Conservation (phyloP, 768 basidiomycete species). For the Suillus luteus region DNA sequence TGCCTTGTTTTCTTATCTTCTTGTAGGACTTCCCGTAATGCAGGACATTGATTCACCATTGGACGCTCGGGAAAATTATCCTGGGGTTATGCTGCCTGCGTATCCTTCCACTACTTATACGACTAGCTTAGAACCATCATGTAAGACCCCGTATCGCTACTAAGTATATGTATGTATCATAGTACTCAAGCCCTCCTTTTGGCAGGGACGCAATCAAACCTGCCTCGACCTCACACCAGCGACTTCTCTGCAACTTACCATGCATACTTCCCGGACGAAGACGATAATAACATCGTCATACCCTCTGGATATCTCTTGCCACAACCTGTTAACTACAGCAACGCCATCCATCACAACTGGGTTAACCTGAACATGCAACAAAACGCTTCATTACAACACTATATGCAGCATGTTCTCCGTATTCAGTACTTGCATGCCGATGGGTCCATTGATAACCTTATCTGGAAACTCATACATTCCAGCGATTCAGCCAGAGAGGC, state of each 20-base stretch:
- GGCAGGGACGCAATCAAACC: constrained; percentile 44
- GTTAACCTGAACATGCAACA: constrained; percentile 21
- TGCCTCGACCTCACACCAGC: constrained; percentile 33
- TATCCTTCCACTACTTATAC: constrained; percentile 37
- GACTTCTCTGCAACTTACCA: constrained; percentile 28
- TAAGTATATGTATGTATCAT: constrained; percentile 66
- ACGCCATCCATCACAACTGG: constrained; percentile 16
- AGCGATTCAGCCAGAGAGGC: constrained; percentile 55
- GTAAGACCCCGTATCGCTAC: constrained; percentile 76
- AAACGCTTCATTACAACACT: constrained; percentile 38
- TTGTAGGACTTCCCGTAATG: constrained; percentile 32
- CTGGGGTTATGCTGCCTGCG: constrained; percentile 33
- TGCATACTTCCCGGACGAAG: constrained; percentile 17
- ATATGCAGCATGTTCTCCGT: constrained; percentile 62
- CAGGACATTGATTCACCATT: constrained; percentile 35
- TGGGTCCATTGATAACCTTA: constrained; percentile 44
- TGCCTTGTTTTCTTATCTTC: constrained; percentile 5
- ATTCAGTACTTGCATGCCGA: constrained; percentile 74
- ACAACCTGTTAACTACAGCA: constrained; percentile 6
- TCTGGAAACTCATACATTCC: constrained; percentile 51
- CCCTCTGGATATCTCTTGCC: constrained; percentile 26
- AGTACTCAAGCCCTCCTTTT: constrained; percentile 64
- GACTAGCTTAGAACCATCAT: constrained; percentile 62
- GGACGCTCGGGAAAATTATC: constrained; percentile 29
- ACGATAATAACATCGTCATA: constrained; percentile 17